Evolutionary conservation across 768 basidiomycete genomes (phyloP), one percentile per base, ranked within the genome.

Genomic region (Termitomyces sp.): DNA sequence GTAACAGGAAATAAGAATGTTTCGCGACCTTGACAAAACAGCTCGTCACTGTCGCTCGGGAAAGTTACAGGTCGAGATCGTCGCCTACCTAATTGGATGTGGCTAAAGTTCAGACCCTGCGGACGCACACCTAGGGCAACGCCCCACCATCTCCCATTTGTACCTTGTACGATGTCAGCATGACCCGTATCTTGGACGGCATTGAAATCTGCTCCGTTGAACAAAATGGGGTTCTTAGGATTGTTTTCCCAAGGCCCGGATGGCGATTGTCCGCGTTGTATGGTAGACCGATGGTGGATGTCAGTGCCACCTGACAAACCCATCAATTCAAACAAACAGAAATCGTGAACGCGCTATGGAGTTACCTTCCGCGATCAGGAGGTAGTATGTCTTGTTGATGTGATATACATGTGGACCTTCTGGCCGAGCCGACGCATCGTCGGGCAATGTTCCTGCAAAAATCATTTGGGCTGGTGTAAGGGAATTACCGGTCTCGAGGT

Each of bases 191-290:
- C 67, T 52, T 76, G 75, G 4, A 77, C 75, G n/a, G 70, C 61
- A 41, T 71, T 63, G 15, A 72, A 55, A 56, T 77, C 58, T 13
- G 69, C 72, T 20, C 76, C 76, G 57, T 76, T 77, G 64, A 70
- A 76, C 18, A 77, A 55, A 49, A 77, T 72, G 2, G 76, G 76
- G 53, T 76, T 77, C 9, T 64, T 67, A 4, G 75, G 72, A 48
- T 76, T 74, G 65, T 63, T 73, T 62, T 76, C 75, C 75, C 75
- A 76, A 36, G 76, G 75, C 2, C 76, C 76, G 6, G 74, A 73
- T 15, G 76, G 73, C 18, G 70, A 66, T 2, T 69, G 70, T 1
- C 74, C 72, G 5, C 76, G 69, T 56, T 77, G 75, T 16, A 77
- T 72, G 4, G 76, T 76, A 1, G 72, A 56, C 13, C 70, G 70